Evolutionary conservation across 306 rosid species (phyloP).

Genomic region (Gleditsia sinensis): DNA sequence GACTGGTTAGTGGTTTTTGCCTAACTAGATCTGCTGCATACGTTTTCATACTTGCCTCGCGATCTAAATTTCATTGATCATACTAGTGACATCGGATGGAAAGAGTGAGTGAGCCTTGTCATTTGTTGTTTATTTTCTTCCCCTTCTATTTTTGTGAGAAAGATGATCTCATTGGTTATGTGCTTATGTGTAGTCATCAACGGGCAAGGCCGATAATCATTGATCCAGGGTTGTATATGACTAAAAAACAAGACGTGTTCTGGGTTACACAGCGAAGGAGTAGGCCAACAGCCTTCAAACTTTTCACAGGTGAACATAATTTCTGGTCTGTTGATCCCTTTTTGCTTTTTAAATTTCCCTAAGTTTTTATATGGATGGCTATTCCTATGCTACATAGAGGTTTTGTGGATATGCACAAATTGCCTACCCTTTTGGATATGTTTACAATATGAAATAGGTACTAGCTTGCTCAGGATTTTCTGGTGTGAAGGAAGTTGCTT

Average conservation of each 20-base stretch:
- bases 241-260: constrained; percentile 65
- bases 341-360: neutral
- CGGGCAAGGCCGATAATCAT: constrained; percentile 70
- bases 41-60: constrained; percentile 68
- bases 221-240: constrained; percentile 75
- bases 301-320: constrained; percentile 58
- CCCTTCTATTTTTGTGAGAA: neutral
- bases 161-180: constrained; percentile 13
- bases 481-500: neutral
- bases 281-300: constrained; percentile 77
- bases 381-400: neutral
- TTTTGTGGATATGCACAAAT: neutral
- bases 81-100: constrained; percentile 80
- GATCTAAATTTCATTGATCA: constrained; percentile 81
- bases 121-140: neutral
- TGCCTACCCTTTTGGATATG: neutral
- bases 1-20: constrained; percentile 33
- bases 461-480: neutral
- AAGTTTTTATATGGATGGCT: neutral
- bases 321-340: neutral
- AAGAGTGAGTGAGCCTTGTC: constrained; percentile 50
- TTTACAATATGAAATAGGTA: constrained; percentile 30
- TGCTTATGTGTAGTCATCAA: constrained; percentile 46
- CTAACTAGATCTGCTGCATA: constrained; percentile 66
- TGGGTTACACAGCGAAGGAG: constrained; percentile 77